Evolutionary conservation across 345 rosid genomes (phyloP), one percentile per base, ranked within the genome.

Genomic region (Syzygium aromaticum): DNA sequence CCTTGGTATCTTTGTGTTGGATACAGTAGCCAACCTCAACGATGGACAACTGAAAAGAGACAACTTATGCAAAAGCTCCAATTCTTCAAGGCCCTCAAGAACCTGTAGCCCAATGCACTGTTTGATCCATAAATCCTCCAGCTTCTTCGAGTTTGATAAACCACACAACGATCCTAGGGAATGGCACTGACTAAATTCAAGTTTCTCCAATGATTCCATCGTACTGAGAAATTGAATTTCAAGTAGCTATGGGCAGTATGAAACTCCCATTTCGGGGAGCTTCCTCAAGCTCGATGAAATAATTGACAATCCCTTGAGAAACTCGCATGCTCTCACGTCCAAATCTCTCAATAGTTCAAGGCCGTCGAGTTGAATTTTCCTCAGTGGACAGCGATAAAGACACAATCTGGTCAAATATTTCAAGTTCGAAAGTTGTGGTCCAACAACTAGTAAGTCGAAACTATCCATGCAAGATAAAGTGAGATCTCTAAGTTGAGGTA

Each of bases 91-190:
- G 73, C 73, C 73, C 73, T 63, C 38, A n/a, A 3, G 10, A 63
- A 63, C 1, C 19, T 5, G 5, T n/a, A 61, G 73, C 73, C 63
- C 63, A 23, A 10, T 8, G 63, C 63, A 56, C 4, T 9, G 3
- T n/a, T 23, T 3, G 27, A 56, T 8, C 5, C 6, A 5, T 27
- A 56, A 56, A 22, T 0, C 3, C n/a, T 56, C 23, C 0, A 56
- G 63, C 63, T 56, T 57, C 14, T 57, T 59, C 1, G 2, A 10
- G 64, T 56, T 57, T 23, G 63, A 57, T 57, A 23, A 57, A 57
- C n/a, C 1, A 1, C 0, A 0, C 28, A 23, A 23, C 3, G 1
- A 3, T 57, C 3, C 6, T 1, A 57, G 3, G 63, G n/a, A 57
- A 4, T 5, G 12, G 14, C 63, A 57, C 1, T 0, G 22, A 27